Conservation (phyloP, 192 early-diverging fungal species). For the Gigaspora rosea region DNA sequence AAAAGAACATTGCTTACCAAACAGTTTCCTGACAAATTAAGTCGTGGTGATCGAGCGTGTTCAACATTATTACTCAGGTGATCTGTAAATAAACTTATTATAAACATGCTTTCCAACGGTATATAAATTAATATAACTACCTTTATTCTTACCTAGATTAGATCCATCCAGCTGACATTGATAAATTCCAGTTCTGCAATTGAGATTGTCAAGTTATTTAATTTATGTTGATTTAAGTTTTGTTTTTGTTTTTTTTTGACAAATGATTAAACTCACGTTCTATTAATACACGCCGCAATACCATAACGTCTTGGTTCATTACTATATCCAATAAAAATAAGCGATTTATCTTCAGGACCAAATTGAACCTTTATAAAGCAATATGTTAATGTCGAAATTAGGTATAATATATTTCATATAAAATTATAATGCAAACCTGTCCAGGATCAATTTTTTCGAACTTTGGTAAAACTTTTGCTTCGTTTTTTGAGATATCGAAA, state of each 20-base stretch:
- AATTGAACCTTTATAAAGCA: conserved; percentile 46
- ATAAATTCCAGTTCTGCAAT: conserved; percentile 1
- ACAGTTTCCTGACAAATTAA: neutral
- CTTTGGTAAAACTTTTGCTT: conserved; percentile 41
- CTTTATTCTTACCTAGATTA: neutral
- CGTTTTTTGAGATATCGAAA: conserved; percentile 45
- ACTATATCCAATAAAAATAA: conserved; percentile 71
- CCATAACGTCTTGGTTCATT: conserved; percentile 59
- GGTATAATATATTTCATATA: neutral
- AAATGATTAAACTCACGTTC: conserved; percentile 39
- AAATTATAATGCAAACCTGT: conserved; percentile 29
- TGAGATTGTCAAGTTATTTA: neutral
- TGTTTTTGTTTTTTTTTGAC: neutral
- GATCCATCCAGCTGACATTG: conserved; percentile 11
- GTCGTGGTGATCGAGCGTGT: neutral
- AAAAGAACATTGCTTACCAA: neutral
- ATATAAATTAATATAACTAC: neutral
- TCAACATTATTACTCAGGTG: neutral
- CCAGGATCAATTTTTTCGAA: conserved; percentile 44
- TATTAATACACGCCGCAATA: conserved; percentile 69
- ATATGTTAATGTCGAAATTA: conserved; percentile 6
- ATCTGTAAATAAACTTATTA: neutral
- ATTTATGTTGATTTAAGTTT: neutral
- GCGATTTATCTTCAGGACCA: conserved; percentile 45
- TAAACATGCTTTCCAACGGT: conserved; percentile 27